Conservation (phyloP, 495 filamentous ascomycete species). For the Jackrogersella minutella region DNA sequence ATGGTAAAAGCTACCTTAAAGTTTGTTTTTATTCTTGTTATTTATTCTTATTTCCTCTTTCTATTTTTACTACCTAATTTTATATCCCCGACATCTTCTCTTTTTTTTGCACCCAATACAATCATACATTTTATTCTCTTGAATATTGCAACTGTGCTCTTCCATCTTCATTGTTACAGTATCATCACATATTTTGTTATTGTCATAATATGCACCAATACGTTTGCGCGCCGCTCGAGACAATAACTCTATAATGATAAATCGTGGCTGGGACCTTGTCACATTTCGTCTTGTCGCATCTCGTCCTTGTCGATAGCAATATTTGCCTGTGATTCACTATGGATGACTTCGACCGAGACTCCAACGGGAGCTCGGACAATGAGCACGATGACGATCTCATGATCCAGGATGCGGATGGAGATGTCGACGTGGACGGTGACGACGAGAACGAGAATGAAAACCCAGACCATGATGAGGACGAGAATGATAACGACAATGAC, state of each 20-base stretch:
- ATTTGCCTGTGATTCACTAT: slow-evolving; percentile 11
- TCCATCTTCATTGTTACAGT: neutral
- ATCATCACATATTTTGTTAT: neutral
- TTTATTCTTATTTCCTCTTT: too few species aligned
- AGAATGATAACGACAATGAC: slow-evolving; percentile 60
- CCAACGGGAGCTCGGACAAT: slow-evolving; percentile 73
- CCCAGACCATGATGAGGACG: slow-evolving; percentile 50
- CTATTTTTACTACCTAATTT: too few species aligned
- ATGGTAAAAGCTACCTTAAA: too few species aligned
- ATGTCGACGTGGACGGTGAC: slow-evolving; percentile 63
- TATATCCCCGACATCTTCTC: too few species aligned
- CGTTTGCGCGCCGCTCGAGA: neutral
- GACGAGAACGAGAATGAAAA: slow-evolving; percentile 67
- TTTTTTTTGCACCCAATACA: too few species aligned
- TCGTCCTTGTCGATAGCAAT: neutral
- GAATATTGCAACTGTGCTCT: neutral
- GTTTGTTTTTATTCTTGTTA: too few species aligned
- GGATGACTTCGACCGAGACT: slow-evolving; percentile 55
- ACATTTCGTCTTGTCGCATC: neutral
- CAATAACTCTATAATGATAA: neutral
- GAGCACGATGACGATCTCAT: slow-evolving; percentile 67
- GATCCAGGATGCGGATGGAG: slow-evolving; percentile 67
- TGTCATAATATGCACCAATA: neutral
- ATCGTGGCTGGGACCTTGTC: neutral
- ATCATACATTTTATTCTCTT: too few species aligned